phyloP scores from a whole-genome alignment of 2,329 filamentous ascomycete genomes.

The Fusarium fujikuroi region DNA sequence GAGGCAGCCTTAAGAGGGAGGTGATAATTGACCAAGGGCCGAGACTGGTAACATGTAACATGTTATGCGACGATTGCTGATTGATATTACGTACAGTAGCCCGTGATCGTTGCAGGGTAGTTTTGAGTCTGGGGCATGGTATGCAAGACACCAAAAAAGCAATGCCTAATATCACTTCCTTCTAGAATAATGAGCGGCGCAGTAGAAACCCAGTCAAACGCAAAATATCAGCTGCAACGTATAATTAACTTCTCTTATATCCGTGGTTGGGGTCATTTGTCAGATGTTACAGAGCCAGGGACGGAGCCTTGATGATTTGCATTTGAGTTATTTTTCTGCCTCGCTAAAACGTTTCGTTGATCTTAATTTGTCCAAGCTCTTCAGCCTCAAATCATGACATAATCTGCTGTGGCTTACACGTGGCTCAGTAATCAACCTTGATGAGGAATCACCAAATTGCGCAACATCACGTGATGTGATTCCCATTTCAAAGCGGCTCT shows the following conservation, averaged over 20 bases:
- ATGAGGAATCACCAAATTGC: constrained; percentile 28
- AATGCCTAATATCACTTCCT: not conserved
- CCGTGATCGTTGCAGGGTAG: constrained; percentile 13
- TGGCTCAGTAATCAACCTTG: constrained; percentile 6
- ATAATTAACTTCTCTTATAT: not conserved
- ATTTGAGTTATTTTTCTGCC: not conserved
- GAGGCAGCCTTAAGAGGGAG: constrained; percentile 28
- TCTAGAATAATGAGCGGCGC: not conserved
- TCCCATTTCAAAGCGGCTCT: constrained; percentile 41
- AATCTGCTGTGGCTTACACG: constrained; percentile 7
- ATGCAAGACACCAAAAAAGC: not conserved
- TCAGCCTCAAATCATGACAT: not conserved
- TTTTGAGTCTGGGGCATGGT: not conserved
- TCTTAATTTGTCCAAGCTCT: not conserved
- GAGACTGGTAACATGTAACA: not conserved
- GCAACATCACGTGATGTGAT: constrained; percentile 37
- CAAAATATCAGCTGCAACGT: not conserved
- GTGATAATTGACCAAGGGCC: constrained; percentile 2
- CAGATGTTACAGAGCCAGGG: not conserved
- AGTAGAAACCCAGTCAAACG: not conserved
- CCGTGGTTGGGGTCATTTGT: not conserved
- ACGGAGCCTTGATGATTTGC: not conserved
- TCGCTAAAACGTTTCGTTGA: not conserved
- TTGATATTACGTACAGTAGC: constrained; percentile 6
- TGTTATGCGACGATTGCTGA: constrained; percentile 5